Conservation (phyloP, 345 rosid species). For the Linum tenue region DNA sequence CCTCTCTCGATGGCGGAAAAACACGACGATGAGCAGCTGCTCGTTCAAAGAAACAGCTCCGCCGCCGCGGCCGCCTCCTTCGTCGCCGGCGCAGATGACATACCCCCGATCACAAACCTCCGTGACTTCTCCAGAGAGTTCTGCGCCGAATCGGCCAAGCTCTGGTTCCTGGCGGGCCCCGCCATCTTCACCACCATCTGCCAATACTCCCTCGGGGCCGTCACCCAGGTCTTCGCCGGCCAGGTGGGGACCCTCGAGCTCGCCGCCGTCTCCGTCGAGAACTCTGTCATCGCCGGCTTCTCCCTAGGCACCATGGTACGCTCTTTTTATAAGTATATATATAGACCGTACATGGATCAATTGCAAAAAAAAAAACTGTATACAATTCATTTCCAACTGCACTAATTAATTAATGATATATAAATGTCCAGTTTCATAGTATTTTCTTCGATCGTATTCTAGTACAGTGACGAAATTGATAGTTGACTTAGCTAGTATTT, state of each 20-base stretch:
- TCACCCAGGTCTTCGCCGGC: conserved; percentile 70
- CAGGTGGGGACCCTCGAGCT: conserved; percentile 13
- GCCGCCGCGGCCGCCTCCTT: conserved; percentile 27
- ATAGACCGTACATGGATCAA: background rate
- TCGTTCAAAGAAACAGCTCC: background rate
- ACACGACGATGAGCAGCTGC: background rate
- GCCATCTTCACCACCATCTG: conserved; percentile 84
- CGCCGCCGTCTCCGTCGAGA: conserved; percentile 14
- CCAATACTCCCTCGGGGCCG: conserved; percentile 89
- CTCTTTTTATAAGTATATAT: background rate
- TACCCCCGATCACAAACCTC: conserved; percentile 42
- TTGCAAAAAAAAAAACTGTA: too few species aligned
- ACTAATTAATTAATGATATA: too few species aligned
- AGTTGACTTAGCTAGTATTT: too few species aligned
- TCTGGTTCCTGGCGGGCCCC: conserved; percentile 87
- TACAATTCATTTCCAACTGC: too few species aligned
- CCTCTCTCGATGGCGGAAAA: background rate
- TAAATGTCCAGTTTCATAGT: too few species aligned
- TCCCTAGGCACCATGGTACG: conserved; percentile 16
- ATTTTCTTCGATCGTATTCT: too few species aligned
- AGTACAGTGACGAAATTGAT: too few species aligned
- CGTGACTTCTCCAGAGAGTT: conserved; percentile 48
- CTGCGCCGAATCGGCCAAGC: conserved; percentile 43
- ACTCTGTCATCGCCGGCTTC: conserved; percentile 20
- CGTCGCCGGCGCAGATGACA: conserved; percentile 40